Percentiles rank a stretch among this genome's conserved stretches.
These are phyloP conservation scores for Udeniomyces megalosporus DNA, from an alignment of 768 basidiomycete genomes.

Conservation along the genomic window DNA sequence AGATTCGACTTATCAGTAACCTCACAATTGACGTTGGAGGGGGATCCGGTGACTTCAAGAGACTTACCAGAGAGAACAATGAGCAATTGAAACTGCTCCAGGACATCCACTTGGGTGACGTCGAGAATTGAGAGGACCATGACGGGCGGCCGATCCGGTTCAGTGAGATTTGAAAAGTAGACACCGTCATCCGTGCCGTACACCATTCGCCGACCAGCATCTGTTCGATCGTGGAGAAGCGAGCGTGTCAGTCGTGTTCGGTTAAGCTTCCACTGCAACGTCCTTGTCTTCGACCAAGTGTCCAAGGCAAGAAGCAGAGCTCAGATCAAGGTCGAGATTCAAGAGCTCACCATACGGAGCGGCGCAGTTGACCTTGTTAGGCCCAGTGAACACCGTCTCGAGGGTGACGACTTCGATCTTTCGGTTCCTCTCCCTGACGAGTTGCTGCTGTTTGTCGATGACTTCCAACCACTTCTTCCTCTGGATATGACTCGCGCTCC, in stretches of 20 bases:
- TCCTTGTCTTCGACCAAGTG: neutral
- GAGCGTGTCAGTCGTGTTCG: neutral
- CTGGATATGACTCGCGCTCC: constrained; percentile 67
- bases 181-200: constrained; percentile 98
- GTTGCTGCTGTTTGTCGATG: constrained; percentile 76
- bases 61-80: constrained; percentile 88
- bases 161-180: constrained; percentile 76
- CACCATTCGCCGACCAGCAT: constrained; percentile 69
- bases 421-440: constrained; percentile 62
- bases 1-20: too few species aligned
- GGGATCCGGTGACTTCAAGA: too few species aligned
- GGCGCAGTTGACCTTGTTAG: constrained; percentile 83
- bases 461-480: constrained; percentile 89
- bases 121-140: constrained; percentile 78
- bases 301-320: too few species aligned
- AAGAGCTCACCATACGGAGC: constrained; percentile 56
- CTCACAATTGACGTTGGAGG: too few species aligned
- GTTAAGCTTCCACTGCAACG: too few species aligned
- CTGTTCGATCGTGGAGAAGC: neutral
- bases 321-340: neutral
- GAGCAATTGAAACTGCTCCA: constrained; percentile 87
- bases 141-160: constrained; percentile 42
- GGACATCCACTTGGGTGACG: constrained; percentile 85
- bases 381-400: constrained; percentile 71
- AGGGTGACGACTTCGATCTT: constrained; percentile 73